Percentiles rank a stretch among this genome's conserved stretches.
phyloP scores from a whole-genome alignment of 2,329 filamentous ascomycete species.

The Colletotrichum sansevieriae region DNA sequence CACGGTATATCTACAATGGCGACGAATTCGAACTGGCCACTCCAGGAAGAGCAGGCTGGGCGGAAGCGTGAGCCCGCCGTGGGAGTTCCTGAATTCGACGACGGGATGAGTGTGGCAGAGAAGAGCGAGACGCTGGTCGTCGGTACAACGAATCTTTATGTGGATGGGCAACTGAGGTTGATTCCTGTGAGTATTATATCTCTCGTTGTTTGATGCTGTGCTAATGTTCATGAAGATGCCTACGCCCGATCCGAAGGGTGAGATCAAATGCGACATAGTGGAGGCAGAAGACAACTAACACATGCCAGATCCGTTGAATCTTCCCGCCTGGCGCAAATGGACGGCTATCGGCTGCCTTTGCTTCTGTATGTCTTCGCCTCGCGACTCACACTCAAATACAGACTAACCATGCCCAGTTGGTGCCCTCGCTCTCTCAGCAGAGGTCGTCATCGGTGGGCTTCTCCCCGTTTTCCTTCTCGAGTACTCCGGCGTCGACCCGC shows the following conservation, averaged over 20 bases:
- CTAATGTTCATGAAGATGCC: slow-evolving; percentile 42
- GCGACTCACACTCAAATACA: background rate
- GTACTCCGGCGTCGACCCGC: slow-evolving; percentile 50
- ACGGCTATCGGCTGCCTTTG: slow-evolving; percentile 46
- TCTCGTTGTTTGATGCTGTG: background rate
- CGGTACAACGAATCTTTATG: slow-evolving; percentile 43
- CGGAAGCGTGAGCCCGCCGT: slow-evolving; percentile 18
- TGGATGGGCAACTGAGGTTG: slow-evolving; percentile 42
- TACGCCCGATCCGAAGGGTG: slow-evolving; percentile 49
- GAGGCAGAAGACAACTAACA: slow-evolving; percentile 17
- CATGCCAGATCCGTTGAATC: slow-evolving; percentile 48
- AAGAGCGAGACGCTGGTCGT: slow-evolving; percentile 43
- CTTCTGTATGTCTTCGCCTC: slow-evolving; percentile 45
- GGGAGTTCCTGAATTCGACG: slow-evolving; percentile 17
- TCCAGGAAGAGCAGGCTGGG: slow-evolving; percentile 33
- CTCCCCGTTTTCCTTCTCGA: slow-evolving; percentile 52
- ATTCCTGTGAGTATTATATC: slow-evolving; percentile 42
- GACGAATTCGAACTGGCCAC: slow-evolving; percentile 31
- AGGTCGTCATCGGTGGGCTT: slow-evolving; percentile 47
- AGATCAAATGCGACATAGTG: background rate
- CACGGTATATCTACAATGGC: slow-evolving; percentile 20
- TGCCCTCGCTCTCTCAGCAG: slow-evolving; percentile 46
- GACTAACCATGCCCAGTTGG: slow-evolving; percentile 43
- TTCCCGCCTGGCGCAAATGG: slow-evolving; percentile 49
- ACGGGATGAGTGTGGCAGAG: background rate